Percentiles rank a stretch among this genome's conserved stretches.
phyloP scores from a whole-genome alignment of 345 rosid species.

The Draba incana region DNA sequence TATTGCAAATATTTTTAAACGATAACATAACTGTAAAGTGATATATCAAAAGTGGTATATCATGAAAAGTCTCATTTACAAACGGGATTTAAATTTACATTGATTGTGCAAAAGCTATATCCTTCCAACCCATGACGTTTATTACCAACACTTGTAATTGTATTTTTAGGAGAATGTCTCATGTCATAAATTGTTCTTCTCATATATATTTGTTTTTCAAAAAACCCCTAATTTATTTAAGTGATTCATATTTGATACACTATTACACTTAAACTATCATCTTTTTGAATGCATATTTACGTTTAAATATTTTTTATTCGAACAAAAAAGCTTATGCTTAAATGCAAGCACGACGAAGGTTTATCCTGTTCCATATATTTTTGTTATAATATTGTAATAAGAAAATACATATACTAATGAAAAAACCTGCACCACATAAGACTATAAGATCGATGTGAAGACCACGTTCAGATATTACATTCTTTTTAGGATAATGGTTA shows the following conservation, averaged over 20 bases:
- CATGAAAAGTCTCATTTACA: too few relatives aligned
- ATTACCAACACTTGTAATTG: neutral
- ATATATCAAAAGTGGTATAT: too few relatives aligned
- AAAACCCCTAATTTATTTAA: neutral
- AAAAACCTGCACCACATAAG: slow-evolving; percentile 1
- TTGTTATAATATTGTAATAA: neutral
- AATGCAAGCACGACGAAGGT: slow-evolving; percentile 36
- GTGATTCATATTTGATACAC: neutral
- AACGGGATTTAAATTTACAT: neutral
- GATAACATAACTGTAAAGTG: too few relatives aligned
- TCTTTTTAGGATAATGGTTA: slow-evolving; percentile 30
- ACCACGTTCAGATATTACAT: slow-evolving; percentile 25
- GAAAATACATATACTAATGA: slow-evolving; percentile 16
- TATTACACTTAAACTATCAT: neutral
- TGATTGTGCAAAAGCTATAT: neutral
- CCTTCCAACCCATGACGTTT: neutral
- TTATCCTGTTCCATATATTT: slow-evolving; percentile 1
- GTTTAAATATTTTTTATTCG: neutral
- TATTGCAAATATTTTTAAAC: too few relatives aligned
- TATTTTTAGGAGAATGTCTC: neutral
- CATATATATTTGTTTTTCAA: neutral
- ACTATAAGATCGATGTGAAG: slow-evolving; percentile 22
- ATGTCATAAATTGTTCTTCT: neutral
- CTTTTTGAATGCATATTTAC: neutral
- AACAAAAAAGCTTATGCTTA: neutral